Conservation (phyloP, 306 rosid species). For the Rosa chinensis region DNA sequence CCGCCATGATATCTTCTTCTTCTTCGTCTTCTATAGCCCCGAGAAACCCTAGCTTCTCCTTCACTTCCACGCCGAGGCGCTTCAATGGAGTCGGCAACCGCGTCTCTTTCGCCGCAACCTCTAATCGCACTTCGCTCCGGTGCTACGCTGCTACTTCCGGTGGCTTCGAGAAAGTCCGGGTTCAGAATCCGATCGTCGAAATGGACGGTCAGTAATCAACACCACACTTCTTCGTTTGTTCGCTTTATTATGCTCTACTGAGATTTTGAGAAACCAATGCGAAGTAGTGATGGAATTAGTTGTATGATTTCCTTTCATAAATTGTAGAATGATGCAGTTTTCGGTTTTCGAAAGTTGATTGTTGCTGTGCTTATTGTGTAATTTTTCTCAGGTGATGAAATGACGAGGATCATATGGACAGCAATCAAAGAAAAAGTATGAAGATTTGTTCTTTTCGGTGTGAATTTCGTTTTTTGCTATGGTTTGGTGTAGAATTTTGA, state of each 20-base stretch:
- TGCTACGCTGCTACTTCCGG: conserved; percentile 63
- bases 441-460: background rate
- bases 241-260: background rate
- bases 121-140: conserved; percentile 48
- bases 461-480: background rate
- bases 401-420: conserved; percentile 89
- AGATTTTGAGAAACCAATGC: too few species aligned
- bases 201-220: conserved; percentile 69
- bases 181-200: conserved; percentile 86
- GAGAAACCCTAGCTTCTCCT: conserved; percentile 47
- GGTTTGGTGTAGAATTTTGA: background rate
- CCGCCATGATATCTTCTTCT: conserved; percentile 33
- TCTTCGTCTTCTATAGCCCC: conserved; percentile 36
- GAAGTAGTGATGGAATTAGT: too few species aligned
- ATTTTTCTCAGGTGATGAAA: conserved; percentile 72
- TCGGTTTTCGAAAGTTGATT: background rate
- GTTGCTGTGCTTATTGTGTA: background rate
- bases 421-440: conserved; percentile 81
- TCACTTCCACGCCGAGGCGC: conserved; percentile 29
- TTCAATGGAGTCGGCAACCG: conserved; percentile 39
- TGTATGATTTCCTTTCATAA: too few species aligned
- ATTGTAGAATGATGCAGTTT: background rate
- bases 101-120: conserved; percentile 44
- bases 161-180: conserved; percentile 44
- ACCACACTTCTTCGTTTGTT: background rate